Evolutionary conservation across 305 asterid species (phyloP), one percentile per base, ranked within the genome.

Genomic region (Caryopteris hybrid): DNA sequence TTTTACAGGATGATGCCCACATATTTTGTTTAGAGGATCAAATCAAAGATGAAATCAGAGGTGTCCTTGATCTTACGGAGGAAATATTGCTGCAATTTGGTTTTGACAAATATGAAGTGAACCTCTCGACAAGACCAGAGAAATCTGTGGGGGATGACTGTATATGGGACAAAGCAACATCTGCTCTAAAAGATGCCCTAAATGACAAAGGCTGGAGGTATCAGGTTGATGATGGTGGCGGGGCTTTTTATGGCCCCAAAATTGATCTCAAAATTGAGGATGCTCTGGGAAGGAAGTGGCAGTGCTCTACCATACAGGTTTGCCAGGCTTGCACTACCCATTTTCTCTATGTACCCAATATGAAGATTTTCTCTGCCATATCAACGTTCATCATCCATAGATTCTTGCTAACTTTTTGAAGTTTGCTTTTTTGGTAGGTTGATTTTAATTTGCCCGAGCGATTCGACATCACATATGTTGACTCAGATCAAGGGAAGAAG

Each of bases 281-380:
- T 76, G 98, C 98, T 74, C 86, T 93, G 55, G 98, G 98, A 79
- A 85, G 98, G 76, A 92, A 90, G 81, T 90, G 97, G 98, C 96
- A 92, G 77, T 92, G 98, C 90, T 90, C 98, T 22, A 92, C 98
- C 73, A 83, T 92, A 78, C 96, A 88, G 96, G 98, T 84, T 34
- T 69, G 47, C 61, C 42, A 36, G 53, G 54, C 61, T 47, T 41
- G 7, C 31, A n/a, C 61, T 59, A 34, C 52, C 39, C 61, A 62
- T 39, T 54, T 64, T 27, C n/a, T 11, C 12, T 20, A 41, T 55
- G 42, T 65, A 23, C 47, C 45, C 36, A 21, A n/a, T 53, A 41
- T 17, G 20, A 43, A 25, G 3, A 9, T 21, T 9, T 72, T n/a
- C 22, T 14, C 13, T 2, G 12, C 59, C 17, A 1, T n/a, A 22